These are phyloP conservation scores for Orbilia blumenaviensis DNA, from an alignment of 2,329 filamentous ascomycete genomes.

Conservation along the genomic window DNA sequence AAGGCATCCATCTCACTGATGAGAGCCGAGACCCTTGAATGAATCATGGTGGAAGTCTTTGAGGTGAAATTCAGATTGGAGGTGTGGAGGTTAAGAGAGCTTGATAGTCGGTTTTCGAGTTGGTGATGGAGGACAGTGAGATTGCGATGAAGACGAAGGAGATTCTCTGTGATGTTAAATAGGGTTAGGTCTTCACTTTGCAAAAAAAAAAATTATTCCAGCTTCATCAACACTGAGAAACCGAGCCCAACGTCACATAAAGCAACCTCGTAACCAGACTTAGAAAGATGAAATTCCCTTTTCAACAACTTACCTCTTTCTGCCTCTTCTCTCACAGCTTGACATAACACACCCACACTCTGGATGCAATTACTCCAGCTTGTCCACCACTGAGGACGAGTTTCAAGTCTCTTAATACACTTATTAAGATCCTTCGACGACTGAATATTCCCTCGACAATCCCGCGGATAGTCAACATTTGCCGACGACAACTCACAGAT, in stretches of 20 bases:
- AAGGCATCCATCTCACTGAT: conserved; percentile 20
- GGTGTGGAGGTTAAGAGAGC: conserved; percentile 23
- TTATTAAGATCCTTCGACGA: conserved; percentile 38
- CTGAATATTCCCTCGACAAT: conserved; percentile 51
- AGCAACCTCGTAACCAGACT: too few relatives aligned
- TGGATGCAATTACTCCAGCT: conserved; percentile 58
- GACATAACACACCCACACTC: conserved; percentile 56
- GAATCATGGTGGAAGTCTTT: not conserved
- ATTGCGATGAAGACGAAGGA: conserved; percentile 41
- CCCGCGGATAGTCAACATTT: conserved; percentile 56
- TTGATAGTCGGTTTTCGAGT: conserved; percentile 21
- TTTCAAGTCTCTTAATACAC: conserved; percentile 56
- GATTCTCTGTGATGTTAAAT: conserved; percentile 8
- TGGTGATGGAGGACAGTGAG: conserved; percentile 36
- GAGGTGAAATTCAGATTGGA: not conserved
- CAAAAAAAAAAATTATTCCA: not conserved
- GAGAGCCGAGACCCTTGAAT: not conserved
- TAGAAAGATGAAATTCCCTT: too few relatives aligned
- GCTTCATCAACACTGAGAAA: too few relatives aligned
- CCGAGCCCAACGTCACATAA: too few relatives aligned
- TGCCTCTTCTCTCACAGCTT: conserved; percentile 56
- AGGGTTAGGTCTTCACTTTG: not conserved
- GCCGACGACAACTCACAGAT: conserved; percentile 57
- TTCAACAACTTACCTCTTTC: conserved; percentile 54
- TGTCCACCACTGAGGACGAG: conserved; percentile 57